Base-by-base conservation (phyloP, 2,329 filamentous ascomycete genomes). In the Rhynchosporium graminicola region DNA sequence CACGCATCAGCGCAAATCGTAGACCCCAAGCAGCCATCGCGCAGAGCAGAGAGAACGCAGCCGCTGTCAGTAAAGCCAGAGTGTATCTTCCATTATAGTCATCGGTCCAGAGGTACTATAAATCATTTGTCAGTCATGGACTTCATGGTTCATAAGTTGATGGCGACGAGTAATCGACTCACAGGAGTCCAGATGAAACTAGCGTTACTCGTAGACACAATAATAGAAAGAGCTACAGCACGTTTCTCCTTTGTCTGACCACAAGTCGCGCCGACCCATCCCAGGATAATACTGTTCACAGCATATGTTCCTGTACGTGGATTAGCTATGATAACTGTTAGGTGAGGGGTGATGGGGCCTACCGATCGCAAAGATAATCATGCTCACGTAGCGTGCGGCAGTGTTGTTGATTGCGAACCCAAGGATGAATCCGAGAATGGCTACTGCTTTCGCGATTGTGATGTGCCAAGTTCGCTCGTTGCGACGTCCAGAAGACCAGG, bases 171-270 rank as follows among this genome's bases (percentile, higher is more conserved):
- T 6, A 3, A 10, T n/a, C 29, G 10, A 20, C 54, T 33, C 33
- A 57, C 54, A 7, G 75, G 74, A 8, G 75, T 76, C 70, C 74
- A 77, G 38, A 77, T 73, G 61, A 76, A 76, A 10, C 69, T 72
- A 1, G 71, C 72, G 59, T 76, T 77, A 36, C 71, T 72, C n/a
- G 75, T 70, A 0, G 73, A 74, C 28, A 74, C 76, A 8, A 76
- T 74, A 33, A 77, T 73, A 9, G 72, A 73, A 1, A 77, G 62
- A 8, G 73, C 70, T 5, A 70, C 71, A 2, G 76, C 74, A 54
- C 75, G 76, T 68, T 77, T 76, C 63, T 77, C 76, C 26, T 74
- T 75, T 0, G 74, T 77, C 59, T 77, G 76, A 4, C 74, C 74
- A 42, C 74, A 74, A 0, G 73, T 75, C 2, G 67, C 65, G 3